Evolutionary conservation across 1,284 basidiomycete genomes (phyloP).

Genomic region (Anthracocystis panici-leucophaei): DNA sequence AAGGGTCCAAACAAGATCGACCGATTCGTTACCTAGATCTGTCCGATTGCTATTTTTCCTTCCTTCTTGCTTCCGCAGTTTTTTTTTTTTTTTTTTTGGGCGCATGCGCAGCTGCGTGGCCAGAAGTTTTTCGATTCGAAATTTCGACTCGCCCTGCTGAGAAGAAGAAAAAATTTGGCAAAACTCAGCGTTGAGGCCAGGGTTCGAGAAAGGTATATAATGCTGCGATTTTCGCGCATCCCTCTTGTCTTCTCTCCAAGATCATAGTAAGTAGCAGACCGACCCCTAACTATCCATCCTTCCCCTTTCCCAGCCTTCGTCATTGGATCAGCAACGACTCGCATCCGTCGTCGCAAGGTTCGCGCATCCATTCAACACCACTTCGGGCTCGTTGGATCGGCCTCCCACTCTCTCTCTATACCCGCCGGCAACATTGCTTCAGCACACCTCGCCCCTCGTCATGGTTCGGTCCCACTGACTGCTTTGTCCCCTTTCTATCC

Average conservation of each 20-base stretch:
- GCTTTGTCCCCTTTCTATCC: neutral
- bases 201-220: conserved; percentile 40
- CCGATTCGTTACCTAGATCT: neutral
- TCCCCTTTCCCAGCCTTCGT: neutral
- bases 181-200: neutral
- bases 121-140: conserved; percentile 6
- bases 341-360: neutral
- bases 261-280: conserved; percentile 54
- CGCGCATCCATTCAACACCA: neutral
- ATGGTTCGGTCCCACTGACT: conserved; percentile 30
- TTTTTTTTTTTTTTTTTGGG: conserved; percentile 5
- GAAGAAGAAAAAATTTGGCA: conserved; percentile 23
- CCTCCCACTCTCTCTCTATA: neutral
- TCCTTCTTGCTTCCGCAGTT: conserved; percentile 1
- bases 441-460: neutral
- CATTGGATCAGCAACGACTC: neutral
- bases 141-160: conserved; percentile 9
- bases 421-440: neutral
- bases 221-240: conserved; percentile 27
- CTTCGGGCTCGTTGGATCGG: neutral
- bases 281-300: conserved; percentile 26
- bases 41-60: neutral
- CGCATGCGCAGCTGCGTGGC: neutral
- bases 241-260: conserved; percentile 47
- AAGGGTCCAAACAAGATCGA: neutral